Evolutionary conservation across 108 stramenopile species (phyloP).

Genomic region (Nitzschia sp.): DNA sequence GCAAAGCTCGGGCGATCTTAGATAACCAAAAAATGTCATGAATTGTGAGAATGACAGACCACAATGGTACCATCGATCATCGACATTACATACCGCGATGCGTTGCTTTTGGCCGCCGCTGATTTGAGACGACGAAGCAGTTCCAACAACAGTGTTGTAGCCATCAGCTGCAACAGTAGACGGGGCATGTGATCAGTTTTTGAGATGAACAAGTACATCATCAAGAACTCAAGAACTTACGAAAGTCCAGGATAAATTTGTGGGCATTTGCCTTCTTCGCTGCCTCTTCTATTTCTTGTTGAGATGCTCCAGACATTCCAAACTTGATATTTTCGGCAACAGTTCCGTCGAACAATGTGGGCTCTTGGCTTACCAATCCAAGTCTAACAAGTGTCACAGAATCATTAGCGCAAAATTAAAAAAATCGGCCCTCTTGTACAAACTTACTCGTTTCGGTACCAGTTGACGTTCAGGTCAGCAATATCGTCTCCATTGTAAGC

Average conservation of each 20-base stretch:
- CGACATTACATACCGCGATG: conserved; percentile 42
- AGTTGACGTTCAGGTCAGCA: conserved; percentile 54
- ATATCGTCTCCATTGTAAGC: conserved; percentile 67
- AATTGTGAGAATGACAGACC: too few species aligned
- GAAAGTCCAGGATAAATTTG: conserved; percentile 56
- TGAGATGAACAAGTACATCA: not conserved
- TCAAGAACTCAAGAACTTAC: conserved; percentile 14
- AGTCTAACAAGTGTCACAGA: conserved; percentile 29
- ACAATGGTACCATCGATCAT: too few species aligned
- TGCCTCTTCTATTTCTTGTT: conserved; percentile 50
- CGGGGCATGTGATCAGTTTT: not conserved
- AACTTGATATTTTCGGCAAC: conserved; percentile 79
- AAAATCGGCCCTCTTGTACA: not conserved
- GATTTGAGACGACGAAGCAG: conserved; percentile 21
- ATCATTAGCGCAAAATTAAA: too few species aligned
- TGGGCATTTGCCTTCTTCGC: conserved; percentile 79
- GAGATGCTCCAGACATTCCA: conserved; percentile 46
- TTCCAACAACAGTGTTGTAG: conserved; percentile 47
- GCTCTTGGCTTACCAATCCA: conserved; percentile 54
- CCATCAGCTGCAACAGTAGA: conserved; percentile 32
- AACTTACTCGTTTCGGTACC: conserved; percentile 45
- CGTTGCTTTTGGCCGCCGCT: conserved; percentile 89
- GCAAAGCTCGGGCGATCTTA: conserved; percentile 77
- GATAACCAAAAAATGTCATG: too few species aligned
- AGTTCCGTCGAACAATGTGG: conserved; percentile 67